Evolutionary conservation across 2,329 filamentous ascomycete genomes (phyloP).

Genomic region (Ophioceras dolichostomum): DNA sequence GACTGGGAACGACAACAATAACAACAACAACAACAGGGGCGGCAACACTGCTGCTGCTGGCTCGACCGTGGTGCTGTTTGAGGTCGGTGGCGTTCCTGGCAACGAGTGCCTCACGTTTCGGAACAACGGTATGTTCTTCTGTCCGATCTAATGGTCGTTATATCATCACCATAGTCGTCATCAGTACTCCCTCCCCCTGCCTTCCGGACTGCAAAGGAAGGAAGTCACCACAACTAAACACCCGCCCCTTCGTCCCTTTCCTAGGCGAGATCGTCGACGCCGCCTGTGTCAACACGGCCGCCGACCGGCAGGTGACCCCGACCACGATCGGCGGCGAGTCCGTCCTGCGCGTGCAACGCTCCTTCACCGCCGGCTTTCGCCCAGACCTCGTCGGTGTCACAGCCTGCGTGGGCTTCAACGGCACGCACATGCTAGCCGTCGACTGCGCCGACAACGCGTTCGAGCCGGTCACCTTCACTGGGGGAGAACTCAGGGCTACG

Average conservation of each 20-base stretch:
- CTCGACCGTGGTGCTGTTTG: conserved; percentile 22
- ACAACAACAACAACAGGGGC: no score
- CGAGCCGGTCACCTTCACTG: conserved; percentile 15
- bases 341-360: no score
- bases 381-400: conserved; percentile 22
- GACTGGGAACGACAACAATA: background rate
- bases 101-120: conserved; percentile 26
- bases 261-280: conserved; percentile 27
- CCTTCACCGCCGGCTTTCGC: conserved; percentile 23
- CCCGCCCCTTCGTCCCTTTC: background rate
- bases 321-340: no score
- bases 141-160: no score
- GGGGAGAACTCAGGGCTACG: conserved; percentile 13
- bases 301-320: no score
- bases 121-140: conserved; percentile 22
- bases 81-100: conserved; percentile 21
- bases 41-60: conserved; percentile 2
- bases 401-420: conserved; percentile 26
- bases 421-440: conserved; percentile 21
- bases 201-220: no score
- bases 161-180: no score
- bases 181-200: background rate
- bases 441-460: conserved; percentile 17
- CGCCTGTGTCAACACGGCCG: no score
- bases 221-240: no score